Percentiles rank a stretch among this genome's conserved stretches.
phyloP scores from a whole-genome alignment of 2,329 filamentous ascomycete genomes.

The Colletotrichum lentis region DNA sequence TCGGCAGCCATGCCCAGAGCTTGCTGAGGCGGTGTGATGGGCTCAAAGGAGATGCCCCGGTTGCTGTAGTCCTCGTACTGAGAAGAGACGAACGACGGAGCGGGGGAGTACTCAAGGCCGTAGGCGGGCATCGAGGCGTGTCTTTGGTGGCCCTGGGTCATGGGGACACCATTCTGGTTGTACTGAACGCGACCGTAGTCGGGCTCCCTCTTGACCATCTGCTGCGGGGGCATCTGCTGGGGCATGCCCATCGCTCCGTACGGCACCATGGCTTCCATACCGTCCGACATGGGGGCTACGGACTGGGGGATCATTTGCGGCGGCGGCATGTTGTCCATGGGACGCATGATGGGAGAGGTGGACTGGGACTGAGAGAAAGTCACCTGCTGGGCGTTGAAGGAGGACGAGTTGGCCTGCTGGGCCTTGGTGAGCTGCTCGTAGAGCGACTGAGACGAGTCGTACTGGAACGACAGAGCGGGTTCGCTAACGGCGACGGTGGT shows the following conservation, averaged over 20 bases:
- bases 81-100: constrained; percentile 97
- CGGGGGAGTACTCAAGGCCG: constrained; percentile 93
- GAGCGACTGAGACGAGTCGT: constrained; percentile 97
- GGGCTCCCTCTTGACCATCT: constrained; percentile 85
- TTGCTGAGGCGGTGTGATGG: constrained; percentile 94
- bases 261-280: constrained; percentile 76
- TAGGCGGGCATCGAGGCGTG: constrained; percentile 99
- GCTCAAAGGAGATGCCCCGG: constrained; percentile 94
- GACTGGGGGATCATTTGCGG: constrained; percentile 77
- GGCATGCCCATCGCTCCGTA: constrained; percentile 68
- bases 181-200: constrained; percentile 86
- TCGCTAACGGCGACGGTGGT: constrained; percentile 97
- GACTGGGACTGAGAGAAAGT: constrained; percentile 79
- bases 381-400: constrained; percentile 82
- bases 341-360: constrained; percentile 86
- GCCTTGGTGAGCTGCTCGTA: constrained; percentile 99
- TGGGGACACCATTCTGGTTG: constrained; percentile 88
- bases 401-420: constrained; percentile 97
- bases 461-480: constrained; percentile 96
- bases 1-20: constrained; percentile 81
- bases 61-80: constrained; percentile 98
- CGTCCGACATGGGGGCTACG: constrained; percentile 65
- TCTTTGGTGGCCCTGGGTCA: constrained; percentile 84
- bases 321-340: constrained; percentile 93
- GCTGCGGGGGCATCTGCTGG: constrained; percentile 50